A percentile compares a stretch with the other conserved stretches of the same genome.
phyloP scores from a whole-genome alignment of 345 rosid genomes.

The Eucalyptus cloeziana region DNA sequence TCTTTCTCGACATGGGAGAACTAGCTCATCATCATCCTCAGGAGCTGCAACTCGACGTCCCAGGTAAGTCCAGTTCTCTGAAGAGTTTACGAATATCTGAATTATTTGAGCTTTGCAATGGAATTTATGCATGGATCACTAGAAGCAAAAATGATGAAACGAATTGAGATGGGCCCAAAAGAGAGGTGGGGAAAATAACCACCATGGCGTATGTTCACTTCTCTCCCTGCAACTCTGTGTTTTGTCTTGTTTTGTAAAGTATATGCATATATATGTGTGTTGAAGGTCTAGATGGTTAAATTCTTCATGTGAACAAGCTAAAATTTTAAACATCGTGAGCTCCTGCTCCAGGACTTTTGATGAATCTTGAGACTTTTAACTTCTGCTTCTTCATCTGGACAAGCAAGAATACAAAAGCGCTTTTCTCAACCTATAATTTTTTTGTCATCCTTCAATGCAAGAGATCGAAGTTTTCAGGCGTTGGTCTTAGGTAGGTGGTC shows the following conservation, averaged over 20 bases:
- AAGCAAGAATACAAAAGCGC: neutral
- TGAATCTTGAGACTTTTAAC: neutral
- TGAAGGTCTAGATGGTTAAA: neutral
- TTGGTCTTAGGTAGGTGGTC: neutral
- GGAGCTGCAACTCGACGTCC: neutral
- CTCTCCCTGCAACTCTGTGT: neutral
- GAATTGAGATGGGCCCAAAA: neutral
- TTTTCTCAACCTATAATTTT: neutral
- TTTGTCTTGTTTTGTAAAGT: neutral
- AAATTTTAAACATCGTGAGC: neutral
- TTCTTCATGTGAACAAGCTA: neutral
- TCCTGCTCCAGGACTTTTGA: neutral
- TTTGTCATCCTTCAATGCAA: neutral
- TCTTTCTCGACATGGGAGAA: neutral
- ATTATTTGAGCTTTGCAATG: neutral
- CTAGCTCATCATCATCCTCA: neutral
- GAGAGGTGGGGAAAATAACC: neutral
- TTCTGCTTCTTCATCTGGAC: neutral
- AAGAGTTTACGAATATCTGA: neutral
- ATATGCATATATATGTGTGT: neutral
- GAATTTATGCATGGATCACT: neutral
- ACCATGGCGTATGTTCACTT: neutral
- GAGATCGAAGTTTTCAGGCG: neutral
- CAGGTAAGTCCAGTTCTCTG: neutral
- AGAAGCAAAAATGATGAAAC: neutral